A percentile compares a stretch with the other conserved stretches of the same genome.
Conservation (phyloP, 2,329 filamentous ascomycete species). For the Fusarium virguliforme region DNA sequence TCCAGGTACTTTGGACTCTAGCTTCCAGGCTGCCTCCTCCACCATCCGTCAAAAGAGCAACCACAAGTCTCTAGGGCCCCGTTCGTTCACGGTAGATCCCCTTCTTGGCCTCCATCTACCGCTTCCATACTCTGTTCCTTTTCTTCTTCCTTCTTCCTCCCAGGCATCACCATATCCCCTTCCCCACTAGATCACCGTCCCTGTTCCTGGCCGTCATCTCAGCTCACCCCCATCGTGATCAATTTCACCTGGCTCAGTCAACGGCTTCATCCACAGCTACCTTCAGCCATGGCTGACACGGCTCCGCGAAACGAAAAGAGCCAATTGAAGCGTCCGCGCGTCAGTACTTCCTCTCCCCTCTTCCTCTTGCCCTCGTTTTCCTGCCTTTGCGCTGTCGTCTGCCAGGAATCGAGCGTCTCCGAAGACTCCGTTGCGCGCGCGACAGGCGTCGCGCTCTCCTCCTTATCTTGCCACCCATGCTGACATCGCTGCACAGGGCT, state of each 20-base stretch:
- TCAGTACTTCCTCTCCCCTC: slow-evolving; percentile 63
- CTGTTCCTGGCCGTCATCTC: slow-evolving; percentile 15
- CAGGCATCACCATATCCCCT: slow-evolving; percentile 46
- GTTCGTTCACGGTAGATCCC: slow-evolving; percentile 48
- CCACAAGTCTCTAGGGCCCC: slow-evolving; percentile 41
- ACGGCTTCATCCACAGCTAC: slow-evolving; percentile 37
- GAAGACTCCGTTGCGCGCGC: slow-evolving; percentile 24
- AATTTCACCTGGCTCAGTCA: slow-evolving; percentile 34
- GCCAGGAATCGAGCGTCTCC: slow-evolving; percentile 21
- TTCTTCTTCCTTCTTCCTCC: slow-evolving; percentile 19
- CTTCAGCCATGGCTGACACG: slow-evolving; percentile 61
- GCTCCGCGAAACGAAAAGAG: slow-evolving; percentile 80
- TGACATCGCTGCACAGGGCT: slow-evolving; percentile 67
- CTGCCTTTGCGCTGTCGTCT: slow-evolving; percentile 8
- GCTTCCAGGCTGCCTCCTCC: slow-evolving; percentile 41
- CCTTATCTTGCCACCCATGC: slow-evolving; percentile 33
- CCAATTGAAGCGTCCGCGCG: slow-evolving; percentile 86
- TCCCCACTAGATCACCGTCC: slow-evolving; percentile 30
- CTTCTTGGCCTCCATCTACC: slow-evolving; percentile 36
- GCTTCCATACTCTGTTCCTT: slow-evolving; percentile 31
- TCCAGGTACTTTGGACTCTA: slow-evolving; percentile 39
- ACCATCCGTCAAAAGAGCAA: slow-evolving; percentile 48
- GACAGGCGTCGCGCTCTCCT: slow-evolving; percentile 28
- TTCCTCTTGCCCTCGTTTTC: slow-evolving; percentile 16
- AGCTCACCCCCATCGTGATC: slow-evolving; percentile 32